Evolutionary conservation across 2,329 filamentous ascomycete species (phyloP).

Genomic region (Exophiala sideris): DNA sequence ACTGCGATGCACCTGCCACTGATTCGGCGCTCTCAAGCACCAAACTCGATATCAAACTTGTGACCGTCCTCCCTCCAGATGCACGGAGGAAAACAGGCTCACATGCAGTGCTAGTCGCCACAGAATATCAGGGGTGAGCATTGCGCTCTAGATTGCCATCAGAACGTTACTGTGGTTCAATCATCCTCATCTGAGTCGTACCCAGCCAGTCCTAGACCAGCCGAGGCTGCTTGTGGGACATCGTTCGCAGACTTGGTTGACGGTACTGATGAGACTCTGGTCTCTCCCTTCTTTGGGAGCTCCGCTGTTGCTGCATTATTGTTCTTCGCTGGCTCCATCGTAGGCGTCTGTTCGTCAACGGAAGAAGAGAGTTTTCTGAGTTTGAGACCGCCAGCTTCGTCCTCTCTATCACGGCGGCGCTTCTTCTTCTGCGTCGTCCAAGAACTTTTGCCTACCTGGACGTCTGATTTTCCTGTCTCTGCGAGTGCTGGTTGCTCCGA

Average conservation of each 20-base stretch:
- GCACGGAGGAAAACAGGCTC: no score
- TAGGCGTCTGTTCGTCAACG: conserved; percentile 18
- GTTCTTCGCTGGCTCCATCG: not conserved
- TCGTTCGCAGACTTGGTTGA: not conserved
- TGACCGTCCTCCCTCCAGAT: no score
- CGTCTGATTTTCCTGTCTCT: not conserved
- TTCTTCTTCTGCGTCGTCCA: conserved; percentile 53
- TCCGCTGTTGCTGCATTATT: not conserved
- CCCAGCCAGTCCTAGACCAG: conserved; percentile 35
- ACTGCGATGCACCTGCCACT: no score
- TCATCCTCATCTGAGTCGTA: conserved; percentile 43
- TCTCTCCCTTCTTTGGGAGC: no score
- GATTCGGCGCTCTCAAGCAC: no score
- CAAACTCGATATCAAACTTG: no score
- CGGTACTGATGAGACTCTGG: no score
- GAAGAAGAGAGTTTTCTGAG: conserved; percentile 40
- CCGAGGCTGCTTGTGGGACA: conserved; percentile 26
- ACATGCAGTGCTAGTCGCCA: no score
- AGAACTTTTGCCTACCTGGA: conserved; percentile 32
- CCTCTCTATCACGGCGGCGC: conserved; percentile 50
- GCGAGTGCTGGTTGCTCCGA: not conserved
- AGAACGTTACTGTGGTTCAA: not conserved
- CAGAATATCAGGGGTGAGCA: not conserved
- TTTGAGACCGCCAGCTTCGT: conserved; percentile 40
- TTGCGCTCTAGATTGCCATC: not conserved